Evolutionary conservation across 139 green algal species (phyloP).

Genomic region (Zygnema circumcarinatum): DNA sequence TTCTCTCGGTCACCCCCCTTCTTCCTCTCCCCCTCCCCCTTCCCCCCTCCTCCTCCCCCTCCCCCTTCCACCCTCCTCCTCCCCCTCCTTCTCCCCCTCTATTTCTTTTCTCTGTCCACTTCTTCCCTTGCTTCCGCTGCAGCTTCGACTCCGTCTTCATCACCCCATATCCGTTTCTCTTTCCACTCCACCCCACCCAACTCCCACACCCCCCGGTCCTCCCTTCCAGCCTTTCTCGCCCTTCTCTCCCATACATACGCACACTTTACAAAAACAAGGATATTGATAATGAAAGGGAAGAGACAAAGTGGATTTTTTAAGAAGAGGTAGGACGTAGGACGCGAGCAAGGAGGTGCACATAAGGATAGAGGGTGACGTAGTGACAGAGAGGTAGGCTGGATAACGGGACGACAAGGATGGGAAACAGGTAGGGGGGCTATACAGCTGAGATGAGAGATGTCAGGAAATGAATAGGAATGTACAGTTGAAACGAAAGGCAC

Average conservation of each 20-base stretch:
- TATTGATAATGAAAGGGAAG: background rate
- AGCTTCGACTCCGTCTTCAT: background rate
- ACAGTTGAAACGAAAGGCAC: too few relatives aligned
- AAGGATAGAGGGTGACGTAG: background rate
- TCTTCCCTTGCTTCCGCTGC: background rate
- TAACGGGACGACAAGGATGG: too few relatives aligned
- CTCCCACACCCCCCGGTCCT: too few relatives aligned
- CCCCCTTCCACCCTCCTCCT: background rate
- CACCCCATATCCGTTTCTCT: too few relatives aligned
- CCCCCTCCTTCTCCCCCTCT: background rate
- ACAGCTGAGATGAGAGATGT: too few relatives aligned
- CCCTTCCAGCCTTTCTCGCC: too few relatives aligned
- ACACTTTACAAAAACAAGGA: background rate
- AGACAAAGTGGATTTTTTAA: background rate
- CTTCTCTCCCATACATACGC: background rate
- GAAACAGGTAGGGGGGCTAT: too few relatives aligned
- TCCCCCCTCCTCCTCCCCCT: background rate
- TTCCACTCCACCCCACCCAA: too few relatives aligned
- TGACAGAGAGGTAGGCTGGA: too few relatives aligned
- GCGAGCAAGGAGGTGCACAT: background rate
- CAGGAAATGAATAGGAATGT: too few relatives aligned
- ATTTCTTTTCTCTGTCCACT: background rate
- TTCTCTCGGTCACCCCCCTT: background rate
- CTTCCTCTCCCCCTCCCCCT: background rate
- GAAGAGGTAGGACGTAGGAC: background rate